Conservation (phyloP, 208 protist species). For the Porcisia deanei region DNA sequence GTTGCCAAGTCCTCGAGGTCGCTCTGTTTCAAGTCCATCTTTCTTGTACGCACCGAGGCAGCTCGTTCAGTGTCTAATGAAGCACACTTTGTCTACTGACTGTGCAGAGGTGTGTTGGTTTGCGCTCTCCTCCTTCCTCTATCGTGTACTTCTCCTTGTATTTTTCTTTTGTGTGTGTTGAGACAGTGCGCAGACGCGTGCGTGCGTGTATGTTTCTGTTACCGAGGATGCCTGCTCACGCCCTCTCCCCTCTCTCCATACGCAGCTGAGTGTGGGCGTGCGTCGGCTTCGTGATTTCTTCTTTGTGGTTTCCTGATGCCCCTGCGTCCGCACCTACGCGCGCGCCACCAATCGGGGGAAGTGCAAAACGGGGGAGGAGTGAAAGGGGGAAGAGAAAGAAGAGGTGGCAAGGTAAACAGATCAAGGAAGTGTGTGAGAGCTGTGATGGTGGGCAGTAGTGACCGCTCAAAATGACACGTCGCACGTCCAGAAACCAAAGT, state of each 20-base stretch:
- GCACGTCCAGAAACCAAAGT: too few relatives aligned
- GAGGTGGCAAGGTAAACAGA: background rate
- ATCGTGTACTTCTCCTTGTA: too few relatives aligned
- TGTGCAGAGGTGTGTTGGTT: background rate
- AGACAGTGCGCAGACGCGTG: background rate
- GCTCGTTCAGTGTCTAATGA: background rate
- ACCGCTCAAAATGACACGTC: background rate
- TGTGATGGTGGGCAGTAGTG: background rate
- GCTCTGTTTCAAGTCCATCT: conserved; percentile 26
- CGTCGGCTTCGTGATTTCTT: background rate
- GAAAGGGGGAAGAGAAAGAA: background rate
- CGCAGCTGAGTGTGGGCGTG: background rate
- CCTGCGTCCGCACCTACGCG: too few relatives aligned
- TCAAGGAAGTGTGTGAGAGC: background rate
- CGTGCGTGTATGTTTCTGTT: background rate
- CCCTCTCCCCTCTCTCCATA: background rate
- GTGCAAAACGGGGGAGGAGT: background rate
- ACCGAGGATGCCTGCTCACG: too few relatives aligned
- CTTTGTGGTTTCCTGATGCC: too few relatives aligned
- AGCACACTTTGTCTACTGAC: background rate
- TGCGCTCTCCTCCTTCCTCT: background rate
- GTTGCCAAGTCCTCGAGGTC: conserved; percentile 66
- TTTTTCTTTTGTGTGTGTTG: too few relatives aligned
- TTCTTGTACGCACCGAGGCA: background rate
- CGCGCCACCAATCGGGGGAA: background rate